Evolutionary conservation across 1,284 basidiomycete species (phyloP).

Genomic region (Lentinus polychrous): DNA sequence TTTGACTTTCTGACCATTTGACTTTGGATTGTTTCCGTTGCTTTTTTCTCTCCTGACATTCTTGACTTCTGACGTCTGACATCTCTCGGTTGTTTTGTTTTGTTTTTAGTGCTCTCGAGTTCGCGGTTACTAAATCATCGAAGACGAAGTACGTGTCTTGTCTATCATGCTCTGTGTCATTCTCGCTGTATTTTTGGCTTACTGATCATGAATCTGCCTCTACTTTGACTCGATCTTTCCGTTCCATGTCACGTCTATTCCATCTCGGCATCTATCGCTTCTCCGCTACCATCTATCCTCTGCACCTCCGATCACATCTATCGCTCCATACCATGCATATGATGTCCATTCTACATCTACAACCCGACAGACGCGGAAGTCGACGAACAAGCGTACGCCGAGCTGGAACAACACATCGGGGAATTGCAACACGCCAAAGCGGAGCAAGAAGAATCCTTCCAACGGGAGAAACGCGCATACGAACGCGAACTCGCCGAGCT

Average conservation of each 20-base stretch:
- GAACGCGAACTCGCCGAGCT: conserved; percentile 52
- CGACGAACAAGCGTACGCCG: conserved; percentile 64
- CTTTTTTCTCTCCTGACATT: background rate
- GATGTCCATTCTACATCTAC: too few species aligned
- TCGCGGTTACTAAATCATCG: conserved; percentile 61
- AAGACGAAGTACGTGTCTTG: conserved; percentile 51
- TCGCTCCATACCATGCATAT: too few species aligned
- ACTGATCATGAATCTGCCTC: background rate
- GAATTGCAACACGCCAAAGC: conserved; percentile 45
- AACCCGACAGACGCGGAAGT: conserved; percentile 48
- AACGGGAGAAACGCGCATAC: conserved; percentile 45
- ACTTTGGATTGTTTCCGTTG: too few species aligned
- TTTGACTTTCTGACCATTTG: too few species aligned
- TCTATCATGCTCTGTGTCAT: background rate
- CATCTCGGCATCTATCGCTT: too few species aligned
- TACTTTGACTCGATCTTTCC: too few species aligned
- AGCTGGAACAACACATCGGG: conserved; percentile 57
- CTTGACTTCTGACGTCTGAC: background rate
- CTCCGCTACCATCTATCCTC: too few species aligned
- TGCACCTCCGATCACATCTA: too few species aligned
- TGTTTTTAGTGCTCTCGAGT: conserved; percentile 55
- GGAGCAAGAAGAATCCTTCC: conserved; percentile 45
- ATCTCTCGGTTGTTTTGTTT: too few species aligned
- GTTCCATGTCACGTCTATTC: too few species aligned
- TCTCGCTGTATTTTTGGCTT: background rate